Base-by-base conservation (phyloP, 2,329 filamentous ascomycete genomes). In the Fusarium foetens region DNA sequence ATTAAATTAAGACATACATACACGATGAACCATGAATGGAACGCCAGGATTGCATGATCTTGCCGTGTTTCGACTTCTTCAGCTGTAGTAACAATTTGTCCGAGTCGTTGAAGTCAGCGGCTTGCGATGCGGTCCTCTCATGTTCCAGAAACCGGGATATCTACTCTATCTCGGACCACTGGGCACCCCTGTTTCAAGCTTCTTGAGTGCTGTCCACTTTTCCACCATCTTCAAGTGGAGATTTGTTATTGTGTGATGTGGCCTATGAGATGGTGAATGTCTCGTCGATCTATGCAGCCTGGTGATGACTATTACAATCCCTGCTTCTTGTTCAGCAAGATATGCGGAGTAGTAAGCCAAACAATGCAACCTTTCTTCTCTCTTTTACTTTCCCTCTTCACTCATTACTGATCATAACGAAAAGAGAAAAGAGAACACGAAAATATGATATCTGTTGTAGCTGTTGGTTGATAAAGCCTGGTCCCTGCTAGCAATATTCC, bases 241-340 rank as follows among this genome's bases (percentile, higher is more conserved):
- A 35, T 17, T 25, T 1, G 3, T 11, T 3, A 5, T 38, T 35
- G 6, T n/a, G 2, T 11, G 5, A 5, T 17, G 8, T 12, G 19
- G 25, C 31, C 31, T 58, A 31, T 64, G 1, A 19, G 8, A 38
- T 38, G 10, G 19, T 27, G 4, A 11, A 3, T 29, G 19, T 10
- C 49, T 38, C 10, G 14, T 48, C 31, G 46, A 67, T 51, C 27
- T 46, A 14, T 46, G 39, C 39, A 64, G 19, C 9, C 25, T 63
- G 39, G 33, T 64, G 41, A 64, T 57, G 62, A 52, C 21, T 36
- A 64, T 65, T 21, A 29, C 16, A 19, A 66, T 21, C 63, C 61
- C 25, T 66, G 42, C 8, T 4, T 16, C 23, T 58, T 36, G 12
- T 19, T 58, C 25, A 33, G n/a, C 25, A 31, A 12, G n/a, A 31